Base-by-base conservation (phyloP, 805 yeast genomes). In the Debaryomyces hansenii region DNA sequence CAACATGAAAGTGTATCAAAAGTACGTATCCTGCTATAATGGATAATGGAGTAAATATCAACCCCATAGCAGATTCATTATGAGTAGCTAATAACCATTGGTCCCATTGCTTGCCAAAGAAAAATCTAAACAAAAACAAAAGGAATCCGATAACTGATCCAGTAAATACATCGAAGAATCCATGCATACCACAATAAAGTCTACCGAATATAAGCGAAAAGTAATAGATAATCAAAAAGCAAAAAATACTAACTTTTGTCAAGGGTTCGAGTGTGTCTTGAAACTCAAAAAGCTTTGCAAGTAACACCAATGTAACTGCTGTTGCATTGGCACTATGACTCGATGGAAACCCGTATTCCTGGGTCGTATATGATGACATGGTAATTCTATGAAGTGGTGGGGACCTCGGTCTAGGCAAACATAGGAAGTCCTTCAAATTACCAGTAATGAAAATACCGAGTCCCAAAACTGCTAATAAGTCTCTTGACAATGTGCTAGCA, bases 101-200 rank as follows among this genome's bases (percentile, higher is more conserved):
- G 58, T 86, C 88, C 69, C 81, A 80, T 8, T 51, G 24, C 6
- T 57, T 57, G 1, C 80, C 74, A 18, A 63, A 60, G 5, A 55
- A 49, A 37, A 60, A 52, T 42, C 96, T 69, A 18, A 77, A 57
- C n/a, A 72, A 38, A 50, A 79, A 80, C 31, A 85, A 71, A 0
- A 67, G 33, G 0, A 69, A 41, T 0, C 99, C 99, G 14, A 90
- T 67, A 0, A 78, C 0, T 0, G 80, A 67, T 5, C 99, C 99
- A 15, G 79, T 60, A 0, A 68, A 42, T 2, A 94, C 74, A 62
- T 94, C 99, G 18, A 87, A 66, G 49, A 87, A 78, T 2, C 99
- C 98, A 67, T 94, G 99, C 99, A 92, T 92, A 3, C 99, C 99
- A 63, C 96, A 90, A 68, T 94, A 92, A 8, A 92, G 59, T 46